Conservation (phyloP, 257 asterid species). For the Ehretia macrophylla region DNA sequence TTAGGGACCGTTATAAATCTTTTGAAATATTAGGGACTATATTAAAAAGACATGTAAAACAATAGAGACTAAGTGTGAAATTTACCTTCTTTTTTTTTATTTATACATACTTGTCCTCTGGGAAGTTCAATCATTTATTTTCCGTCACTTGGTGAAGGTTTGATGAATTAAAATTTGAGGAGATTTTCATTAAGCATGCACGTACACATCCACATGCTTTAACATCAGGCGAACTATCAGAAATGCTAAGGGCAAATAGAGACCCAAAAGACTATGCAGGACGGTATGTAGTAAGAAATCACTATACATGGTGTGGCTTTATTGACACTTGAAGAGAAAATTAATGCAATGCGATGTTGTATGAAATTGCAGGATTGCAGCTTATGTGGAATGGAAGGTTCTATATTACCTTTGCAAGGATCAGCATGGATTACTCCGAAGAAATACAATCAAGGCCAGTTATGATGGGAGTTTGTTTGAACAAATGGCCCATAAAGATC, state of each 20-base stretch:
- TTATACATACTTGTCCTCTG: background rate
- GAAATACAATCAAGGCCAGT: conserved; percentile 49
- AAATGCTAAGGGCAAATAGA: conserved; percentile 53
- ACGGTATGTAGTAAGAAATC: conserved; percentile 41
- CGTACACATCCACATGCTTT: conserved; percentile 34
- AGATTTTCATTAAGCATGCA: conserved; percentile 57
- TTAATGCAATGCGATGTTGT: background rate
- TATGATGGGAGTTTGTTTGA: conserved; percentile 87
- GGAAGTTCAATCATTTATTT: background rate
- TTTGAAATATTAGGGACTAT: background rate
- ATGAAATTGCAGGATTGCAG: conserved; percentile 21
- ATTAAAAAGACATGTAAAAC: no score
- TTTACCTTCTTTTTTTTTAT: background rate
- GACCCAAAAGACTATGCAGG: conserved; percentile 67
- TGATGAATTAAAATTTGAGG: conserved; percentile 61
- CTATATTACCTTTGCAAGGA: conserved; percentile 67
- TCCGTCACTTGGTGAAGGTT: conserved; percentile 36
- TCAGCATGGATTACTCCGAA: conserved; percentile 50
- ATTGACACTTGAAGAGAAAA: no score
- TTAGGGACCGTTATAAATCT: no score
- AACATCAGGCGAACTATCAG: conserved; percentile 55
- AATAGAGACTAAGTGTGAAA: background rate
- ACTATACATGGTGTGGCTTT: background rate
- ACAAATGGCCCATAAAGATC: conserved; percentile 47
- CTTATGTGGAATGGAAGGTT: conserved; percentile 67